Conservation (phyloP, 2,329 filamentous ascomycete genomes). For the Colletotrichum tamarilloi region DNA sequence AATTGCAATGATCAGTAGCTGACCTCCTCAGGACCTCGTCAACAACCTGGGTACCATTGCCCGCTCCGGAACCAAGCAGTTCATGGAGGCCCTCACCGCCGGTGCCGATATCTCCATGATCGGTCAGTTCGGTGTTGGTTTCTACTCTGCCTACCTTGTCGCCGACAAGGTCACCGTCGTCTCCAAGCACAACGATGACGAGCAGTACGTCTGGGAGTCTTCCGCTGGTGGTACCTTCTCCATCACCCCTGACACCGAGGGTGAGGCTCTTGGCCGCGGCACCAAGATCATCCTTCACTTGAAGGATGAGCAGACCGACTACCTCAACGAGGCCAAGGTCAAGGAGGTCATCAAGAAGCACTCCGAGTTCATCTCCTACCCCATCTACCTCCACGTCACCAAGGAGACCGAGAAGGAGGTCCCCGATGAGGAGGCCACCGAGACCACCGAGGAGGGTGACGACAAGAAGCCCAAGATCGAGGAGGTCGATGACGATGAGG, state of each 20-base stretch:
- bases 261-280: slow-evolving; percentile 90
- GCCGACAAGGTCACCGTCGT: slow-evolving; percentile 95
- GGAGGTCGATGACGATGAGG: slow-evolving; percentile 89
- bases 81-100: slow-evolving; percentile 99
- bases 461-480: slow-evolving; percentile 97
- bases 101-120: slow-evolving; percentile 99
- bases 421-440: slow-evolving; percentile 89
- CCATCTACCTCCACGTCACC: slow-evolving; percentile 99
- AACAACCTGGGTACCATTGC: slow-evolving; percentile 99
- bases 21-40: slow-evolving; percentile 83
- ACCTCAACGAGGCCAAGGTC: slow-evolving; percentile 98
- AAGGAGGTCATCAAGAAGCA: slow-evolving; percentile 99
- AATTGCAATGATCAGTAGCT: slow-evolving; percentile 42
- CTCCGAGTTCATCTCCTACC: slow-evolving; percentile 99
- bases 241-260: slow-evolving; percentile 89
- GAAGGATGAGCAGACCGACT: slow-evolving; percentile 99
- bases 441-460: slow-evolving; percentile 72
- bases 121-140: slow-evolving; percentile 99
- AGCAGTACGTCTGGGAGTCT: slow-evolving; percentile 99
- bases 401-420: slow-evolving; percentile 99
- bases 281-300: slow-evolving; percentile 98
- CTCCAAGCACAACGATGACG: slow-evolving; percentile 99
- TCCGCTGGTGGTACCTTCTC: slow-evolving; percentile 97
- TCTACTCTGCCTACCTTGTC: slow-evolving; percentile 99
- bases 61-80: slow-evolving; percentile 99